Base-by-base conservation (phyloP, 306 rosid species). In the Hylodesmum podocarpum region DNA sequence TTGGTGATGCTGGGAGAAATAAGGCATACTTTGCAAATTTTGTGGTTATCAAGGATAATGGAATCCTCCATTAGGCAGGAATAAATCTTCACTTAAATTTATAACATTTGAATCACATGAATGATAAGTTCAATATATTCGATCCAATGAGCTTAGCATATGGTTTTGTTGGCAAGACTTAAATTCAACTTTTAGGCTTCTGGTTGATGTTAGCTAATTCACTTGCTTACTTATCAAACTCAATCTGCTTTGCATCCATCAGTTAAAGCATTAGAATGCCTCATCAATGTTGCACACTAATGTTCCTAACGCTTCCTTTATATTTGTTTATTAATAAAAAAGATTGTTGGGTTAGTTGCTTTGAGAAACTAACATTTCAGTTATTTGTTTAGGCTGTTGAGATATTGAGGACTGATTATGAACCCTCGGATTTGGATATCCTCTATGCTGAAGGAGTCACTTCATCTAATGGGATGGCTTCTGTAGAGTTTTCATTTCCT, bases 391-490 rank as follows among this genome's bases (percentile, higher is more conserved):
- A 96, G 99, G 97, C 87, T 58, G 87, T 92, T 80, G 87, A 89
- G 79, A 91, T 96, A 84, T 84, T 96, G 79, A 92, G 87, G 84
- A 75, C 84, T 40, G 99, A 92, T 58, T 92, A 92, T 78, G 97
- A 96, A 79, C 98, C 99, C 43, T 89, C 98, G 5, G 97, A 96
- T 86, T 80, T 87, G 51, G 99, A 96, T 80, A 92, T 96, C 69
- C 93, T 96, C 24, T 89, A 89, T 77, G 97, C 98, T 37, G 99
- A 92, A 87, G 97, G 99, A 71, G 96, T 90, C 75, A 96, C 95
- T 83, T 88, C 99, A 82, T 89, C 96, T 49, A 96, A 96, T 87
- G 99, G 99, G 70, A 93, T 96, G 61, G 96, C 94, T 57, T 87
- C 87, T 83, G 92, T 89, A 53, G 99, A 96, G 80, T 96, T 92